Conservation (phyloP, 768 basidiomycete species). For the Daedaleopsis sinensis region DNA sequence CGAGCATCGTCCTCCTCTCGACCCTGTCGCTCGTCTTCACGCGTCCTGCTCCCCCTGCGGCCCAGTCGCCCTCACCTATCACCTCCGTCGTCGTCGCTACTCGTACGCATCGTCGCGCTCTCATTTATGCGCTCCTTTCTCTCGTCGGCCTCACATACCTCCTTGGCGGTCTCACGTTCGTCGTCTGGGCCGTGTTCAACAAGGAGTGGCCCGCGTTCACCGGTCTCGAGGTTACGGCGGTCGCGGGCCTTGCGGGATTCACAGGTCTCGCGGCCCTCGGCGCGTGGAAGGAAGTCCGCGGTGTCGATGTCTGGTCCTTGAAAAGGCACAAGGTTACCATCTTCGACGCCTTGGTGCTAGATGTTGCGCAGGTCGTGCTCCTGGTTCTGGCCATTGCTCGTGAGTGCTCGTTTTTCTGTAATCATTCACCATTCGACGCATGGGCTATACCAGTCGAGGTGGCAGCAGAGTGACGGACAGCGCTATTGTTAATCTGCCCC, state of each 20-base stretch:
- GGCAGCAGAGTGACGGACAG: background rate
- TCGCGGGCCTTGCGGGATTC: constrained; percentile 72
- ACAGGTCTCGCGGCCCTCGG: constrained; percentile 75
- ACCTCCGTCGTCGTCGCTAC: constrained; percentile 77
- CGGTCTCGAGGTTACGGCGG: constrained; percentile 67
- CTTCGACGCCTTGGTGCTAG: constrained; percentile 55
- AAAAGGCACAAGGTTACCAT: constrained; percentile 59
- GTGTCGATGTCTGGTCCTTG: constrained; percentile 67
- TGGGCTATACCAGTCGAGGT: background rate
- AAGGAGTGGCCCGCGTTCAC: constrained; percentile 65
- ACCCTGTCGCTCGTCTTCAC: constrained; percentile 61
- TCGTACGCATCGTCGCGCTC: constrained; percentile 70
- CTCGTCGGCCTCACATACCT: constrained; percentile 74
- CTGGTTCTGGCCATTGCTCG: constrained; percentile 20
- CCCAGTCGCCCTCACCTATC: constrained; percentile 58
- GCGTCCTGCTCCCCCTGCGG: constrained; percentile 44
- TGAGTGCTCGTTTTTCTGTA: constrained; percentile 2
- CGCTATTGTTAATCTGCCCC: background rate
- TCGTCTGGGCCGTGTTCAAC: constrained; percentile 63
- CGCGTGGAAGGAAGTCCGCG: constrained; percentile 77
- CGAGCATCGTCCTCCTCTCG: constrained; percentile 63
- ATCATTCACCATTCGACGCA: background rate
- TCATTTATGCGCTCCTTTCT: constrained; percentile 74
- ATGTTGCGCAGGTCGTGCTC: constrained; percentile 61
- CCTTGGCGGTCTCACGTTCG: constrained; percentile 75